A percentile compares a stretch with the other conserved stretches of the same genome.
These are phyloP conservation scores for Acorus gramineus DNA, from an alignment of 106 monocot species.

Conservation along the genomic window DNA sequence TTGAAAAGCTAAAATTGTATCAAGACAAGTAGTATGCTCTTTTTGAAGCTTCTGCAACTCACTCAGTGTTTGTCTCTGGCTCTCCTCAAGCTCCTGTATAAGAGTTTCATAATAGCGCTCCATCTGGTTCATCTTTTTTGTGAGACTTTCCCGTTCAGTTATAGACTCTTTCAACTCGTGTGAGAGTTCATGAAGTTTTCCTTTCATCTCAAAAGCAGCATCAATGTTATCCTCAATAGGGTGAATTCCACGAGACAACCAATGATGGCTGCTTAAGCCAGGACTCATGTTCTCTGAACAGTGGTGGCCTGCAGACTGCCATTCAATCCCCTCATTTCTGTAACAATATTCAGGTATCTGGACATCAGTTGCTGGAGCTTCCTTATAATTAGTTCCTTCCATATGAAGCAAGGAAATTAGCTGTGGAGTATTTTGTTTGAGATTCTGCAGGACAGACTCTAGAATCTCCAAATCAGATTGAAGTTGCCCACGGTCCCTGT, in stretches of 20 bases:
- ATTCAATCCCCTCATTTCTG: conserved; percentile 17
- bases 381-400: conserved; percentile 7
- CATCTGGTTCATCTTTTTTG: conserved; percentile 76
- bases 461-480: conserved; percentile 54
- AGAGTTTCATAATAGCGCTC: conserved; percentile 77
- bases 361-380: conserved; percentile 1
- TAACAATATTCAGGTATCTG: conserved; percentile 8
- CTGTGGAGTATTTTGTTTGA: conserved; percentile 31
- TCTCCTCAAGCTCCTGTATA: conserved; percentile 78
- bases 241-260: conserved; percentile 2
- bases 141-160: conserved; percentile 51
- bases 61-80: conserved; percentile 40
- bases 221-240: conserved; percentile 11
- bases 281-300: conserved; percentile 10
- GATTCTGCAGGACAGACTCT: conserved; percentile 36
- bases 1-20: conserved; percentile 69
- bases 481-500: conserved; percentile 32
- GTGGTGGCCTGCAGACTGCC: conserved; percentile 3
- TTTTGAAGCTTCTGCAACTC: conserved; percentile 60
- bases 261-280: conserved; percentile 8
- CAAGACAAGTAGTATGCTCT: conserved; percentile 60
- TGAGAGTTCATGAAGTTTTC: conserved; percentile 56
- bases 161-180: conserved; percentile 63
- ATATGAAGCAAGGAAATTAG: conserved; percentile 8
- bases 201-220: conserved; percentile 24